A percentile compares a stretch with the other conserved stretches of the same genome.
These are phyloP conservation scores for Clonostachys sp. DNA, from an alignment of 2,329 filamentous ascomycete species.

Conservation along the genomic window DNA sequence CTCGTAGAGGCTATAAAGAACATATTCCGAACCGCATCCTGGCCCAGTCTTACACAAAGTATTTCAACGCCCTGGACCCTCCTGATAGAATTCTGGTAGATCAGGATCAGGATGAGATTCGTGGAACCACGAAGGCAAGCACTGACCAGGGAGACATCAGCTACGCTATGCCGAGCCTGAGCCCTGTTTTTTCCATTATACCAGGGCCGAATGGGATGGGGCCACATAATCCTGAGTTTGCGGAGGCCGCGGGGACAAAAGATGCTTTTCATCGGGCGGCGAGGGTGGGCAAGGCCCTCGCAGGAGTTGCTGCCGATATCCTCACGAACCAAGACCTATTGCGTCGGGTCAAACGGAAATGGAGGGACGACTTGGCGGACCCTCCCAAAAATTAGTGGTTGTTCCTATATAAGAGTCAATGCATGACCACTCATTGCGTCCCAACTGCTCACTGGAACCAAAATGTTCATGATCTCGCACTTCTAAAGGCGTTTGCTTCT, in stretches of 20 bases:
- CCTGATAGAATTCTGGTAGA: slow-evolving; percentile 30
- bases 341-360: too few relatives aligned
- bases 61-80: slow-evolving; percentile 30
- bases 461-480: too few relatives aligned
- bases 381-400: too few relatives aligned
- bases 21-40: slow-evolving; percentile 49
- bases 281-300: slow-evolving; percentile 12
- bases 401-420: too few relatives aligned
- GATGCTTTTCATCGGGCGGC: slow-evolving; percentile 11
- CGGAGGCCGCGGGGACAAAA: slow-evolving; percentile 10
- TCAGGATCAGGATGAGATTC: slow-evolving; percentile 33
- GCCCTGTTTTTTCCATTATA: slow-evolving; percentile 44
- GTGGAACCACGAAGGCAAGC: slow-evolving; percentile 33
- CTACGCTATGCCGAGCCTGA: slow-evolving; percentile 50
- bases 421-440: too few relatives aligned
- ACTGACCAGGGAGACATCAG: slow-evolving; percentile 57
- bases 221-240: slow-evolving; percentile 14
- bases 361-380: too few relatives aligned
- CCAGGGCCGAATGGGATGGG: slow-evolving; percentile 18
- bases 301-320: slow-evolving; percentile 10
- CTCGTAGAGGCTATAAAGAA: slow-evolving; percentile 40
- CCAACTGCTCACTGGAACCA: too few relatives aligned
- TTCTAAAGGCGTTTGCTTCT: too few relatives aligned
- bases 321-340: too few relatives aligned
- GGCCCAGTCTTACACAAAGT: slow-evolving; percentile 34